Evolutionary conservation across 495 filamentous ascomycete genomes (phyloP).

Genomic region (Trichodelitschia bisporula): DNA sequence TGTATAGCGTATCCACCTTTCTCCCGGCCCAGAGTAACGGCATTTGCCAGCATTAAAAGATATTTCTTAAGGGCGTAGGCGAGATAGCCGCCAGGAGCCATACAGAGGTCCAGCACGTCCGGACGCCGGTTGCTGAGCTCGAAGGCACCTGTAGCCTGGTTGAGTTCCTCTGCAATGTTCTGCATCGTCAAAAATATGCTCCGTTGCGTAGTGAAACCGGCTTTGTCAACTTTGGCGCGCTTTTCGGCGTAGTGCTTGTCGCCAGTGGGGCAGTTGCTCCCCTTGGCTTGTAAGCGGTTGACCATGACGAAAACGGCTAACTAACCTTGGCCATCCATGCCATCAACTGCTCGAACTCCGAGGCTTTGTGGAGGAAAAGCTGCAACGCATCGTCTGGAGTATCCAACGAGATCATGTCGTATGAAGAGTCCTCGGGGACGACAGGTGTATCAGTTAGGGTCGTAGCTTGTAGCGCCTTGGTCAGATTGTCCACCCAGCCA

Average conservation of each 20-base stretch:
- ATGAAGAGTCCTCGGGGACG: too few species aligned
- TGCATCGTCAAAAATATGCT: constrained; percentile 16
- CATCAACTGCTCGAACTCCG: too few species aligned
- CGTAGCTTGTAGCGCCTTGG: too few species aligned
- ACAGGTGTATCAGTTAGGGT: too few species aligned
- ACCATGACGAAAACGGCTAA: too few species aligned
- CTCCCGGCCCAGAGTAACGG: constrained; percentile 18
- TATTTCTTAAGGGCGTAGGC: constrained; percentile 12
- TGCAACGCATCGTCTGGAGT: too few species aligned
- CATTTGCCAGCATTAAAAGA: constrained; percentile 16
- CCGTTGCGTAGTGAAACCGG: constrained; percentile 3
- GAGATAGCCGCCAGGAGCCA: constrained; percentile 31
- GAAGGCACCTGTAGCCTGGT: constrained; percentile 9
- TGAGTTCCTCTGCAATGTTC: constrained; percentile 13
- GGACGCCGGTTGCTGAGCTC: neutral
- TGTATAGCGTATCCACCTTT: constrained; percentile 24
- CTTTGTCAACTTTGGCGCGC: constrained; percentile 16
- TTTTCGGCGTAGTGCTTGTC: constrained; percentile 17
- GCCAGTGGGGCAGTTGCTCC: constrained; percentile 18
- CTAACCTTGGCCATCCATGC: too few species aligned
- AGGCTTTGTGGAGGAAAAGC: too few species aligned
- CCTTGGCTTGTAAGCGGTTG: constrained; percentile 11
- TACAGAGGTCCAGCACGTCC: constrained; percentile 28
- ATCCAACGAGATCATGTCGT: too few species aligned
- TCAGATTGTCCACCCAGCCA: too few species aligned